phyloP scores from a whole-genome alignment of 148 eudicot genomes.

The Cornus controversa region DNA sequence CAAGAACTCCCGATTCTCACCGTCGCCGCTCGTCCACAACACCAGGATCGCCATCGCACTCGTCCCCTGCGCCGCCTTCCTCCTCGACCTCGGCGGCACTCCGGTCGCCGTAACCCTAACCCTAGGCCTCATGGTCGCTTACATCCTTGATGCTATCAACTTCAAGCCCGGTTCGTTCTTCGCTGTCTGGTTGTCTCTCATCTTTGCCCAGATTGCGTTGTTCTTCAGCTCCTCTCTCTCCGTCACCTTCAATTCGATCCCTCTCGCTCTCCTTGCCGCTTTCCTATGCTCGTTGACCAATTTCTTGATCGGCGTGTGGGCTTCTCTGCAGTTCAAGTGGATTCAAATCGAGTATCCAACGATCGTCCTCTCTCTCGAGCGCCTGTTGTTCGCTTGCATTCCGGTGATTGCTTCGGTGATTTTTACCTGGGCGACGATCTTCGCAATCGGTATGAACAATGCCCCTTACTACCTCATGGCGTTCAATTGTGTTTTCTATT shows the following conservation, averaged over 20 bases:
- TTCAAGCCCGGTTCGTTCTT: constrained; percentile 86
- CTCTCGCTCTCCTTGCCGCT: constrained; percentile 48
- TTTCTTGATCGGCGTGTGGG: constrained; percentile 86
- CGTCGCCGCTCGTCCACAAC: constrained; percentile 62
- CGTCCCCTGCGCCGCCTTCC: constrained; percentile 69
- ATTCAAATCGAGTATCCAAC: constrained; percentile 84
- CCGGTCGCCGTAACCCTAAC: constrained; percentile 61
- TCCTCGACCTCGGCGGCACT: constrained; percentile 88
- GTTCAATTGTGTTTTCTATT: constrained; percentile 70
- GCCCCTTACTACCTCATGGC: constrained; percentile 74
- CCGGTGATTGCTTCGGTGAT: constrained; percentile 57
- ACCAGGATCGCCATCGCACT: constrained; percentile 65
- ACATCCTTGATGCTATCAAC: constrained; percentile 78
- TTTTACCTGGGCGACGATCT: constrained; percentile 82
- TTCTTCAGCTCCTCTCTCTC: constrained; percentile 54
- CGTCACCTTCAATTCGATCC: constrained; percentile 48
- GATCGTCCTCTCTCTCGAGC: constrained; percentile 71
- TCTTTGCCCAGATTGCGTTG: constrained; percentile 74
- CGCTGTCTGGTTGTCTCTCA: constrained; percentile 77
- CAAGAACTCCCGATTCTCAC: constrained; percentile 43
- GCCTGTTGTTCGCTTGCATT: constrained; percentile 67
- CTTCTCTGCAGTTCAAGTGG: constrained; percentile 93
- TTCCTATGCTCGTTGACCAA: constrained; percentile 52
- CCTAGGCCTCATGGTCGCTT: constrained; percentile 64
- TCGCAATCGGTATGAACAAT: constrained; percentile 76